Evolutionary conservation across 2,329 filamentous ascomycete species (phyloP).

Genomic region (Trichoderma aggressivum): DNA sequence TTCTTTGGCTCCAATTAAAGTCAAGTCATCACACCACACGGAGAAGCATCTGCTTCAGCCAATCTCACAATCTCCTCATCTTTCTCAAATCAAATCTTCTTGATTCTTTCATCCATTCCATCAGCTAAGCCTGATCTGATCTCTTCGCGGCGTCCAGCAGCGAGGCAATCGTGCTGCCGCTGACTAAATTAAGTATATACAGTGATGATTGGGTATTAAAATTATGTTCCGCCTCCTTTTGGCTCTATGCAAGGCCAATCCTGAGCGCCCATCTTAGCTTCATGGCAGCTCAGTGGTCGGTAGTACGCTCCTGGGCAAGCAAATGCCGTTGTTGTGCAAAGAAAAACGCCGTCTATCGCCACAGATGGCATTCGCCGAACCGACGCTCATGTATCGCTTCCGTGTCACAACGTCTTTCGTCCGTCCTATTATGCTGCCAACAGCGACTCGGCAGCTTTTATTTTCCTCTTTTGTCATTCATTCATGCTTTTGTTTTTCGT

Average conservation of each 20-base stretch:
- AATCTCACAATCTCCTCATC: not conserved
- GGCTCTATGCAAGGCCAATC: conserved; percentile 11
- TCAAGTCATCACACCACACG: not conserved
- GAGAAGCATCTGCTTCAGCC: not conserved
- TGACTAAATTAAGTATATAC: conserved; percentile 12
- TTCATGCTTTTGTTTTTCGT: conserved; percentile 26
- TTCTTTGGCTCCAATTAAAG: not conserved
- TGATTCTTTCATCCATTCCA: not conserved
- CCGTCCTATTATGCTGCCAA: not conserved
- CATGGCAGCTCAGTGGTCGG: not conserved
- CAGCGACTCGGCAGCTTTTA: not conserved
- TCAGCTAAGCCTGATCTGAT: not conserved
- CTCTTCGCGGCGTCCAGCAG: not conserved
- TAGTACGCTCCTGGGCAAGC: not conserved
- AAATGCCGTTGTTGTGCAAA: not conserved
- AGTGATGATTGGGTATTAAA: conserved; percentile 17
- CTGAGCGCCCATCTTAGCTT: conserved; percentile 3
- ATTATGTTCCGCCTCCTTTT: conserved; percentile 3
- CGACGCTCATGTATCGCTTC: not conserved
- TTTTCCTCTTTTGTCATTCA: conserved; percentile 15
- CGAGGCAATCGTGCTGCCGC: not conserved
- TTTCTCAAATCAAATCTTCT: not conserved
- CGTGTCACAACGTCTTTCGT: not conserved
- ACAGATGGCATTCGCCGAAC: not conserved
- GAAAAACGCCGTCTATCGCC: not conserved